These are phyloP conservation scores for Monosporascus sp. DNA, from an alignment of 2,329 filamentous ascomycete genomes.

Conservation along the genomic window DNA sequence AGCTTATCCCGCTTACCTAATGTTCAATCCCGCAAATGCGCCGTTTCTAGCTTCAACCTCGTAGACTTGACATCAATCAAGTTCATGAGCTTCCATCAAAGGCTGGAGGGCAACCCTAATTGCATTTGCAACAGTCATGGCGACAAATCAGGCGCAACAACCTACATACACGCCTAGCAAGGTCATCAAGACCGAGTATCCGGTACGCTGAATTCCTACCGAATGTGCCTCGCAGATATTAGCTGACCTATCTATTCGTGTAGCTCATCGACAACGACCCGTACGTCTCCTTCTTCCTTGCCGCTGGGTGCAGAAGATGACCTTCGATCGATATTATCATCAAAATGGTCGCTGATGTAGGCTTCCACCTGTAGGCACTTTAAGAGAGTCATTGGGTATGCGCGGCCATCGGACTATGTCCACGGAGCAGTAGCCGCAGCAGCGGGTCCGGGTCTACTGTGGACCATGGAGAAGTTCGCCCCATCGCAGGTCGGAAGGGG, in stretches of 20 bases:
- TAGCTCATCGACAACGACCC: constrained; percentile 99
- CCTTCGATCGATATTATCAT: not conserved
- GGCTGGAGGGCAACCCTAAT: constrained; percentile 23
- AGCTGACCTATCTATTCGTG: constrained; percentile 26
- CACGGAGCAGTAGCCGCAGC: constrained; percentile 63
- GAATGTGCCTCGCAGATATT: not conserved
- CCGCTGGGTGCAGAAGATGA: not conserved
- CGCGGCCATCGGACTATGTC: constrained; percentile 76
- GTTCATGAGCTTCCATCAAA: constrained; percentile 8
- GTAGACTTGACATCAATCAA: constrained; percentile 11
- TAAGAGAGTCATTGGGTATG: constrained; percentile 83
- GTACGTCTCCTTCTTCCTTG: constrained; percentile 50
- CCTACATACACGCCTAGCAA: constrained; percentile 66
- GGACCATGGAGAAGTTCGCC: constrained; percentile 75
- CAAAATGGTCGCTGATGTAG: constrained; percentile 1
- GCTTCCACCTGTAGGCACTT: constrained; percentile 64
- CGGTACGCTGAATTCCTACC: constrained; percentile 55
- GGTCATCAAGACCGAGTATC: constrained; percentile 76
- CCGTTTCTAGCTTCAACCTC: constrained; percentile 20
- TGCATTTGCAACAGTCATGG: constrained; percentile 31
- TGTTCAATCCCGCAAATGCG: constrained; percentile 7
- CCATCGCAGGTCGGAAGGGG: constrained; percentile 81
- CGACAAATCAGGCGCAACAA: constrained; percentile 30
- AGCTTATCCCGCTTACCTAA: not conserved
- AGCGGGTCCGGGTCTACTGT: constrained; percentile 69